Conservation (phyloP, 2,329 filamentous ascomycete species). For the Colletotrichum tropicicola region DNA sequence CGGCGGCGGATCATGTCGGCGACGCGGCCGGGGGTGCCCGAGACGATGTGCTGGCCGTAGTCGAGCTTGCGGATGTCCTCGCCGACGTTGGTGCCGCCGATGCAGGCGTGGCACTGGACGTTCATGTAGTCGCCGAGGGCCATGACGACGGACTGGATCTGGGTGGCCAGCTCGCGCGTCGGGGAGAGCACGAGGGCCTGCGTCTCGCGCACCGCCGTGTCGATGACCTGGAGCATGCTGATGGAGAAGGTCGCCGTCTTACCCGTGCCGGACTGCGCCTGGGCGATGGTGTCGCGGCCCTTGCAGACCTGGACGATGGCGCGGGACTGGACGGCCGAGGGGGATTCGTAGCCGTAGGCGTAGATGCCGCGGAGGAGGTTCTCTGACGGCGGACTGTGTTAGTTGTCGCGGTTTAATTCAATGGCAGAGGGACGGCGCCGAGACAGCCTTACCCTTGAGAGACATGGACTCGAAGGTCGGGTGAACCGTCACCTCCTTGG, state of each 20-base stretch:
- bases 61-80: slow-evolving; percentile 98
- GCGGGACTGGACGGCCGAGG: slow-evolving; percentile 95
- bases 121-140: slow-evolving; percentile 99
- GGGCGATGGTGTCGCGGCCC: slow-evolving; percentile 97
- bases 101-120: slow-evolving; percentile 98
- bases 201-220: slow-evolving; percentile 90
- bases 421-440: background rate
- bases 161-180: slow-evolving; percentile 94
- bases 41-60: slow-evolving; percentile 97
- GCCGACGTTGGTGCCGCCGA: slow-evolving; percentile 96
- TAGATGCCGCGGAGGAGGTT: slow-evolving; percentile 97
- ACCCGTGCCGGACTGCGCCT: slow-evolving; percentile 96
- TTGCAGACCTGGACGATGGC: slow-evolving; percentile 99
- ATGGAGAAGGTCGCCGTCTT: slow-evolving; percentile 98
- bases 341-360: slow-evolving; percentile 98
- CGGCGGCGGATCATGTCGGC: slow-evolving; percentile 70
- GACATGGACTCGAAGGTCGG: slow-evolving; percentile 97
- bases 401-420: no score
- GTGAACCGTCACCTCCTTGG: slow-evolving; percentile 95
- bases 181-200: slow-evolving; percentile 96
- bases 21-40: slow-evolving; percentile 95
- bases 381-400: slow-evolving; percentile 63
- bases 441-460: slow-evolving; percentile 72
- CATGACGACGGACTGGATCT: slow-evolving; percentile 98
- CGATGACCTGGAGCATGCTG: slow-evolving; percentile 94